Evolutionary conservation across 2,329 filamentous ascomycete genomes (phyloP), one percentile per base, ranked within the genome.

Genomic region (Coniochaeta sp.): DNA sequence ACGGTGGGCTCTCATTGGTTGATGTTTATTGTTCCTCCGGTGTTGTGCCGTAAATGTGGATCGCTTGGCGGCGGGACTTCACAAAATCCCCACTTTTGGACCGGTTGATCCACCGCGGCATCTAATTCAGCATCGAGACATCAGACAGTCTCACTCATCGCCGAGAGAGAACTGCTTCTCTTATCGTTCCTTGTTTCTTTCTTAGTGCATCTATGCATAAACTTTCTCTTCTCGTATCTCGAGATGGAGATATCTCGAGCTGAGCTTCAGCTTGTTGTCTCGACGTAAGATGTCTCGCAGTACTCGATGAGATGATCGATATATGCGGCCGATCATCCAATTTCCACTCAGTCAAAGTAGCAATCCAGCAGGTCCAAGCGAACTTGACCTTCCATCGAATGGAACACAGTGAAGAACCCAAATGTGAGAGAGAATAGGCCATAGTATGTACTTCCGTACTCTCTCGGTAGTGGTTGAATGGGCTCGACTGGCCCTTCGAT

Each of bases 91-190:
- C 38, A 42, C 38, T 42, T 18, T 42, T 24, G 27, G 27, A 12
- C 38, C 38, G 38, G 38, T 42, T 42, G 38, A 42, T 42, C 38
- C 38, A 42, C 38, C 12, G 12, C 38, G 38, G 38, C 38, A 42
- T 42, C 38, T 42, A 42, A 42, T 42, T 42, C 38, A 22, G 38
- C 38, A 42, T 42, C 38, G 38, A 42, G 38, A 42, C 38, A n/a
- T n/a, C n/a, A 12, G 16, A 22, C 18, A 16, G 18, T 40, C 16
- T 40, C 35, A 40, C 16, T 40, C 20, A 40, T n/a, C n/a, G n/a
- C n/a, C n/a, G n/a, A 12, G 12, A 30, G 27, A 7, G 12, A 30
- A 30, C 12, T 12, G 27, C 27, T 6, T 30, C 27, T 30, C 12
- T 30, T 30, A 30, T 12, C 27, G 12, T 30, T 30, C 12, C 27